Evolutionary conservation across 495 filamentous ascomycete species (phyloP), one percentile per base, ranked within the genome.

Genomic region (Penicillium egyptiacum): DNA sequence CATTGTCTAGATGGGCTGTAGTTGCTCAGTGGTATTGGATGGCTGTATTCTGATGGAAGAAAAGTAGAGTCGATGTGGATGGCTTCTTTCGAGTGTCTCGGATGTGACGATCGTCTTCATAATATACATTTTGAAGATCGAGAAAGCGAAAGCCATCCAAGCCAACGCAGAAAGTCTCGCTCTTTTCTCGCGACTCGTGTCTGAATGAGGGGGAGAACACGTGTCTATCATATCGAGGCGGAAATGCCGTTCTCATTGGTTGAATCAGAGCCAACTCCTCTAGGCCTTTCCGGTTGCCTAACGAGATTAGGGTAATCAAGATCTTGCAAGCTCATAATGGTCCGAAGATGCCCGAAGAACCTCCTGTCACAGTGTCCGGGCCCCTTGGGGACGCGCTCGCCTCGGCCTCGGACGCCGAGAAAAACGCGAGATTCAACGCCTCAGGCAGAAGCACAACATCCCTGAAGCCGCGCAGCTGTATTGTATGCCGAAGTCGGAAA

Each of bases 401-500:
- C 26, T 68, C 64, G 64, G 57, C 49, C 43, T 68, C 66, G 50
- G 58, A 45, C 26, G 61, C 71, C 73, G 73, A 75, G 54, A 74
- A 72, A 61, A 52, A 49, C 65, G 71, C 71, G 62, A 69, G 62
- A 20, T 31, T 19, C 11, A 45, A 53, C 22, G n/a, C 50, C 19
- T 52, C 56, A 48, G n/a, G 40, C 50, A 33, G 42, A 28, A 12
- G 59, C 17, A 42, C 41, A 40, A 56, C 61, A 41, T 16, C 62
- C 7, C 58, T 66, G 20, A 82, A 82, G 58, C 63, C 60, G 43
- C 80, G 82, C 33, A 84, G 82, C 57, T 86, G 83, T 41, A 70
- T 79, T 20, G 71, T 77, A 41, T 87, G 84, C 60, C 72, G 84
- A 10, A 72, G 67, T 14, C 80, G 84, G 19, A 87, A 88, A 75